These are phyloP conservation scores for Cryoendolithus antarcticus DNA, from an alignment of 2,329 filamentous ascomycete genomes.

Conservation along the genomic window DNA sequence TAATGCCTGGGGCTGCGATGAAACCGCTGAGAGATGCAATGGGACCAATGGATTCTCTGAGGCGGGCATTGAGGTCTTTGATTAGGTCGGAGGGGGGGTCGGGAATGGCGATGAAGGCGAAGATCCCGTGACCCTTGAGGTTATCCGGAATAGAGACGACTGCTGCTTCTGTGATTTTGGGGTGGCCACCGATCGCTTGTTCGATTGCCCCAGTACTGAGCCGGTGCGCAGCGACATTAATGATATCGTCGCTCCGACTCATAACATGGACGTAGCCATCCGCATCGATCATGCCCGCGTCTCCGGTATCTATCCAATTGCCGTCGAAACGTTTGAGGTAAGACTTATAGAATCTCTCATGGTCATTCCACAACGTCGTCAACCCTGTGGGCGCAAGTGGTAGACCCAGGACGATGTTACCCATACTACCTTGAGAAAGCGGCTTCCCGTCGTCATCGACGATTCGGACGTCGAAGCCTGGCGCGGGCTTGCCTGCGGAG, in stretches of 20 bases:
- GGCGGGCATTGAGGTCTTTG: conserved; percentile 56
- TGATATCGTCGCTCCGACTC: conserved; percentile 66
- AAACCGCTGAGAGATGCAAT: conserved; percentile 80
- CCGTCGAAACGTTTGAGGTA: conserved; percentile 75
- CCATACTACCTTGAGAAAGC: conserved; percentile 62
- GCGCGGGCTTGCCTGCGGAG: conserved; percentile 81
- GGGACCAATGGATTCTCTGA: conserved; percentile 71
- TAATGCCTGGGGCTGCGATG: conserved; percentile 73
- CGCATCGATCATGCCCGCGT: conserved; percentile 73
- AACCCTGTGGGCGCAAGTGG: conserved; percentile 80
- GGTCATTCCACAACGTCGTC: conserved; percentile 74
- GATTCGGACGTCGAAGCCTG: conserved; percentile 75
- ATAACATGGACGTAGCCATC: conserved; percentile 56
- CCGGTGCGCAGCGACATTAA: conserved; percentile 90
- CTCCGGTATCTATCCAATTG: conserved; percentile 80
- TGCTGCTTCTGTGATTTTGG: conserved; percentile 67
- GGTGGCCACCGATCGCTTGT: conserved; percentile 76
- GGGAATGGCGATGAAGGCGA: conserved; percentile 67
- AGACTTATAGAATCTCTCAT: conserved; percentile 71
- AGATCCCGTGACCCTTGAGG: conserved; percentile 81
- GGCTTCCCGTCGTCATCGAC: conserved; percentile 71
- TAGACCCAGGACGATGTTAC: conserved; percentile 76
- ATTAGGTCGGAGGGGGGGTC: conserved; percentile 39
- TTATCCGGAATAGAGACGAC: conserved; percentile 76
- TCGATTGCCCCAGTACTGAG: conserved; percentile 83